phyloP scores from a whole-genome alignment of 768 basidiomycete genomes.

The Chalciporus chontae region DNA sequence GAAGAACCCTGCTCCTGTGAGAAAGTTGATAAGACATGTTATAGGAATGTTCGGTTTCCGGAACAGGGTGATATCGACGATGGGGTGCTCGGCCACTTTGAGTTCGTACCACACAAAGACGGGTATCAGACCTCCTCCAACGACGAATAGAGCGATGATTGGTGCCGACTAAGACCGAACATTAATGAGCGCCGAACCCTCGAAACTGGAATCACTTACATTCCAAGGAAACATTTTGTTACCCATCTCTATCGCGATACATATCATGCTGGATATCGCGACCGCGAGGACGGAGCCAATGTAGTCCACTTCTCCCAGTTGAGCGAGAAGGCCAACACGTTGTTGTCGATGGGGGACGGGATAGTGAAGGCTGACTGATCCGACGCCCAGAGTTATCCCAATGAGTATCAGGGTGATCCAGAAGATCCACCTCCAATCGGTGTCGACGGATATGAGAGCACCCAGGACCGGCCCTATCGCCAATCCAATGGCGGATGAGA shows the following conservation, averaged over 20 bases:
- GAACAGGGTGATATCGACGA: slow-evolving; percentile 34
- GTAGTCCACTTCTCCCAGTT: slow-evolving; percentile 33
- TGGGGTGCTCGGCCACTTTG: slow-evolving; percentile 29
- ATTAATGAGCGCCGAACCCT: slow-evolving; percentile 2
- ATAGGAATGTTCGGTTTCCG: slow-evolving; percentile 34
- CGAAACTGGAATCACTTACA: slow-evolving; percentile 17
- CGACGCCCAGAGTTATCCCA: slow-evolving; percentile 25
- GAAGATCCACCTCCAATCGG: slow-evolving; percentile 46
- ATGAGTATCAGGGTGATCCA: slow-evolving; percentile 39
- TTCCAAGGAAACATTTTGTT: slow-evolving; percentile 36
- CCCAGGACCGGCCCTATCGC: slow-evolving; percentile 47
- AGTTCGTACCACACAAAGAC: slow-evolving; percentile 35
- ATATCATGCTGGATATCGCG: slow-evolving; percentile 34
- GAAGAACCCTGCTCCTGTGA: slow-evolving; percentile 37
- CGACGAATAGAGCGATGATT: slow-evolving; percentile 27
- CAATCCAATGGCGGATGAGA: slow-evolving; percentile 39
- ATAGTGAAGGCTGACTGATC: slow-evolving; percentile 27
- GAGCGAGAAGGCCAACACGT: slow-evolving; percentile 30
- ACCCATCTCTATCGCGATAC: slow-evolving; percentile 37
- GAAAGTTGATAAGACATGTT: slow-evolving; percentile 35
- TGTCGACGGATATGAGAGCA: slow-evolving; percentile 41
- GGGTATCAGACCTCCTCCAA: slow-evolving; percentile 31
- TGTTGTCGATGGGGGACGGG: slow-evolving; percentile 33
- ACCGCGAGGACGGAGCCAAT: slow-evolving; percentile 28
- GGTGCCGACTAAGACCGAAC: slow-evolving; percentile 22